Evolutionary conservation across 768 basidiomycete genomes (phyloP), one percentile per base, ranked within the genome.

Genomic region (Mycena latifolia): DNA sequence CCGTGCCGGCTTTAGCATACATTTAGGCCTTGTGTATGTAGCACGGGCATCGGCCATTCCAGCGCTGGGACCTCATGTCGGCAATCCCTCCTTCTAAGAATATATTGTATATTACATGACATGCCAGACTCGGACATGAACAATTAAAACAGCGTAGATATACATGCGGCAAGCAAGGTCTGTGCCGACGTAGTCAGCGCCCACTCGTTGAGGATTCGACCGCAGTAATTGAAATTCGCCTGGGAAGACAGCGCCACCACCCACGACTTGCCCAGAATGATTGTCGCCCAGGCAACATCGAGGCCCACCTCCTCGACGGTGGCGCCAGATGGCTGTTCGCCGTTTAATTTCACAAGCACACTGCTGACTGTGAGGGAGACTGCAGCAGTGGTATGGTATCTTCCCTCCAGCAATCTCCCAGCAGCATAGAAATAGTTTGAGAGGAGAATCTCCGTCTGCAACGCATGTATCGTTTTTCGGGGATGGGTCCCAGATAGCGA

Each of bases 361-460:
- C 74, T 55, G 60, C 75, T 66, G 33, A 73, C 51, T 1, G 69
- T 76, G 28, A 82, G 58, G 0, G 74, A 71, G 65, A 77, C 76
- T 20, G 82, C 77, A 0, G 81, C 77, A 55, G 79, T 74, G 37
- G 77, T 78, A 55, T 76, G 76, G 63, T 84, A 84, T 29, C 82
- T n/a, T n/a, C 59, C 67, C 47, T 69, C 84, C 5, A 83, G 66
- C 9, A 74, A 61, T 25, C 83, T 76, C 35, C 80, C 82, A 25
- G 75, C 71, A 37, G 76, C 73, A 63, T 81, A 81, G 71, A 85
- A 81, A 62, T 82, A 84, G 51, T 77, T 77, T 0, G 80, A 73
- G 41, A 87, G 73, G 22, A 87, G 74, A 3, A 86, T 72, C 35
- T 84, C 78, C 1, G 78, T n/a, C n/a, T n/a, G n/a, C n/a, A n/a